phyloP scores from a whole-genome alignment of 192 early-diverging fungal genomes.

The Linnemannia zychae region DNA sequence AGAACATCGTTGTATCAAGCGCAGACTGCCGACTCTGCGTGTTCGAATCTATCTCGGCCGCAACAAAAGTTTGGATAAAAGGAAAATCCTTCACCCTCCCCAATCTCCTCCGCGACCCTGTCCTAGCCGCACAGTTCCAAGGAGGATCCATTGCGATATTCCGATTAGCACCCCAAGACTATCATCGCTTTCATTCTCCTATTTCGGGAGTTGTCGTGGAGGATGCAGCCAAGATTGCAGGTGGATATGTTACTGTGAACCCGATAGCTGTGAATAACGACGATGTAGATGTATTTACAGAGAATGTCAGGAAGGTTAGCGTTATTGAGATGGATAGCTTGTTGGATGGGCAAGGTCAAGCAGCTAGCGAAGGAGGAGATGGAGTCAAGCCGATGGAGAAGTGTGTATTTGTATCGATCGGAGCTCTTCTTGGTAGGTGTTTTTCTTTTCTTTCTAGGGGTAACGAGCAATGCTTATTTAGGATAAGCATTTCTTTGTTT shows the following conservation, averaged over 20 bases:
- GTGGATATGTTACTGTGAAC: slow-evolving; percentile 81
- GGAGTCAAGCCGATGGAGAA: slow-evolving; percentile 49
- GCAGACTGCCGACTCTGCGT: slow-evolving; percentile 75
- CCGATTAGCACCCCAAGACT: slow-evolving; percentile 85
- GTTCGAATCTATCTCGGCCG: slow-evolving; percentile 65
- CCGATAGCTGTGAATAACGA: slow-evolving; percentile 77
- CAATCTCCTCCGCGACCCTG: slow-evolving; percentile 67
- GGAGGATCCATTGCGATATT: slow-evolving; percentile 76
- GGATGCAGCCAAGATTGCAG: slow-evolving; percentile 60
- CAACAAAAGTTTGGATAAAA: slow-evolving; percentile 81
- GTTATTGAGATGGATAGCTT: slow-evolving; percentile 56
- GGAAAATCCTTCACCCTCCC: slow-evolving; percentile 74
- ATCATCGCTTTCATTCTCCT: slow-evolving; percentile 83
- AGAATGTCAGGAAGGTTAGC: slow-evolving; percentile 73
- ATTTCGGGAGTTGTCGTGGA: slow-evolving; percentile 61
- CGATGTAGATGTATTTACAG: slow-evolving; percentile 76
- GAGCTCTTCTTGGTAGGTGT: slow-evolving; percentile 67
- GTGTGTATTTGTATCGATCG: slow-evolving; percentile 74
- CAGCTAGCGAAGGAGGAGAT: neutral
- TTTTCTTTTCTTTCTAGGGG: neutral
- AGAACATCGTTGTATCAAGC: slow-evolving; percentile 64
- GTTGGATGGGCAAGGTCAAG: neutral
- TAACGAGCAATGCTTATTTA: neutral
- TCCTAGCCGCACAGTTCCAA: slow-evolving; percentile 61
- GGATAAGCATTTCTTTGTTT: neutral